These are phyloP conservation scores for Haplographium delicatum DNA, from an alignment of 495 filamentous ascomycete species.

Conservation along the genomic window DNA sequence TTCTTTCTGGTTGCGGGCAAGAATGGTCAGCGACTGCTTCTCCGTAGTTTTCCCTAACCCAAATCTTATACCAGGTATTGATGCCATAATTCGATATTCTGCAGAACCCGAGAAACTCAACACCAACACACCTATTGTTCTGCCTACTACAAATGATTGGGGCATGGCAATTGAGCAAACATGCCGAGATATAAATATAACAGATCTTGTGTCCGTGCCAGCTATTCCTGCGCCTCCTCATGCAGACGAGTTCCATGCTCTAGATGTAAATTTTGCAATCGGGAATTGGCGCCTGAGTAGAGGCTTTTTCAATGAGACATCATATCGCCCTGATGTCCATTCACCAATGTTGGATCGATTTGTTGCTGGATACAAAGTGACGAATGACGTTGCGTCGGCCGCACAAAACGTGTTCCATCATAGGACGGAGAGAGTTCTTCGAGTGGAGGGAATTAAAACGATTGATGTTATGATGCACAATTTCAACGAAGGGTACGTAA, in stretches of 20 bases:
- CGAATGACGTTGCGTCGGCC: no score
- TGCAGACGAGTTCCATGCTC: conserved; percentile 40
- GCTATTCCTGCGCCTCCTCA: conserved; percentile 32
- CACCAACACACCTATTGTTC: conserved; percentile 27
- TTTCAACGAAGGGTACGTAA: no score
- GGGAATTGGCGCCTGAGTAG: conserved; percentile 48
- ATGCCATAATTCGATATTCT: conserved; percentile 46
- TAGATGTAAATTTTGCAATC: conserved; percentile 50
- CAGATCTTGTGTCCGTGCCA: conserved; percentile 33
- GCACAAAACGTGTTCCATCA: conserved; percentile 43
- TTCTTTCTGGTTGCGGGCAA: conserved; percentile 55
- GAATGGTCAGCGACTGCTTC: conserved; percentile 51
- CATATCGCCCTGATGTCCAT: conserved; percentile 41
- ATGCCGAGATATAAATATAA: conserved; percentile 43
- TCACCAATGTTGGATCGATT: conserved; percentile 39
- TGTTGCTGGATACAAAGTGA: conserved; percentile 38
- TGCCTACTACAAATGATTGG: conserved; percentile 32
- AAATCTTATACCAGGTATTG: conserved; percentile 46
- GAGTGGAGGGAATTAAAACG: conserved; percentile 44
- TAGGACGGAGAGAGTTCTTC: conserved; percentile 30
- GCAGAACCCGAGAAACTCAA: conserved; percentile 30
- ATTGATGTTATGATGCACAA: conserved; percentile 63
- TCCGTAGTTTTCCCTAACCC: conserved; percentile 34
- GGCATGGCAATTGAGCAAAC: conserved; percentile 30
- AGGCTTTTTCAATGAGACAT: conserved; percentile 50